Base-by-base conservation (phyloP, 2,329 filamentous ascomycete species). In the Cordyceps cicadae region DNA sequence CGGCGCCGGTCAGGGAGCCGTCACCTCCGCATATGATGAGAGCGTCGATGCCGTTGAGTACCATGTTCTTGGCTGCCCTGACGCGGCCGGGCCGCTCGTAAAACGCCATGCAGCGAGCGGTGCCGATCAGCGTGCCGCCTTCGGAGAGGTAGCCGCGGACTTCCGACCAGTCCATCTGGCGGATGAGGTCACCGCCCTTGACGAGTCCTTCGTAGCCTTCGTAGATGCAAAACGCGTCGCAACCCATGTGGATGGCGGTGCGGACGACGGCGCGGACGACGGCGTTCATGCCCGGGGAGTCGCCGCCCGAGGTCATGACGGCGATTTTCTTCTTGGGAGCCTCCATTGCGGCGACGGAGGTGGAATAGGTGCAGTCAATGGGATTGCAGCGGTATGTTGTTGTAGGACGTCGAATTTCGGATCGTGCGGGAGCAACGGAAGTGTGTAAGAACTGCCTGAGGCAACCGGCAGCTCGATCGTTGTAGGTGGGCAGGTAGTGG, bases 171-270 rank as follows among this genome's bases (percentile, higher is more conserved):
- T 84, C 78, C 85, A 96, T 90, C 76, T 90, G 84, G 68, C 84
- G 85, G 76, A 99, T 97, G 77, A 93, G 85, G 71, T 92, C 82
- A 52, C 91, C 92, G 67, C 93, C 94, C 66, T 89, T 85, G 32
- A 99, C 93, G 59, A 99, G 82, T 48, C 94, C 94, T 71, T 97
- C 92, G 77, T 99, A 99, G 63, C 94, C 94, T 75, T 97, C 94
- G 75, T 93, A 94, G 71, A 94, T 79, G 67, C 87, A 90, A 69
- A 84, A 94, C 63, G 88, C 82, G 68, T 92, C 89, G 71, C 89
- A 93, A 63, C 84, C 87, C 74, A 89, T 84, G 74, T 94, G 86
- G 67, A 97, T 90, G 55, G 92, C 85, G 83, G 92, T 96, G 67
- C 94, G 89, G 62, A 99, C 90, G 32, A 96, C 89, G 54, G 92